Evolutionary conservation across 495 filamentous ascomycete species (phyloP).

Genomic region (Neurospora intermedia): DNA sequence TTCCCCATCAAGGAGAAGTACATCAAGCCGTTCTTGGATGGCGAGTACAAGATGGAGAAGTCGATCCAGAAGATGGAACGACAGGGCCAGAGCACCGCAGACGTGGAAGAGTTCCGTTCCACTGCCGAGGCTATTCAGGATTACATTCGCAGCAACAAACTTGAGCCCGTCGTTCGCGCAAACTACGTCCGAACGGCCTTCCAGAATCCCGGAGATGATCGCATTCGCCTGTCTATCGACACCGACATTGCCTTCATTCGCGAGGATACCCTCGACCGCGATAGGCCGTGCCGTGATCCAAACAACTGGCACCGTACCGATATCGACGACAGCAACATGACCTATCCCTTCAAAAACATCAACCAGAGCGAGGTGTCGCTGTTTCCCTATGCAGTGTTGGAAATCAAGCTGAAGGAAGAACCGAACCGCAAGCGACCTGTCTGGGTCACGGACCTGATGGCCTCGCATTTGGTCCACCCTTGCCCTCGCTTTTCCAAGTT

Average conservation of each 20-base stretch:
- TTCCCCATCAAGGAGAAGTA: conserved; percentile 91
- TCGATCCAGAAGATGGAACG: conserved; percentile 72
- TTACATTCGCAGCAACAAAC: conserved; percentile 64
- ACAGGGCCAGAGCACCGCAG: conserved; percentile 44
- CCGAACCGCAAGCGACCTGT: conserved; percentile 52
- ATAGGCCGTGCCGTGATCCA: conserved; percentile 79
- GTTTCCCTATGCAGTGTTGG: conserved; percentile 83
- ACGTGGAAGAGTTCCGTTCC: conserved; percentile 56
- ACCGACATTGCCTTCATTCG: conserved; percentile 87
- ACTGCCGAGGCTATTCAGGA: conserved; percentile 69
- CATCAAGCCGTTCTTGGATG: conserved; percentile 75
- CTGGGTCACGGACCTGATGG: conserved; percentile 86
- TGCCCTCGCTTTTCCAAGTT: conserved; percentile 92
- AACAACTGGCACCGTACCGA: conserved; percentile 84
- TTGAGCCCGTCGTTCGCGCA: conserved; percentile 79
- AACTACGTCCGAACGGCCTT: conserved; percentile 94
- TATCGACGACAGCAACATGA: conserved; percentile 72
- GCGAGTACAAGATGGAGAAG: conserved; percentile 88
- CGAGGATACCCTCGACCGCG: conserved; percentile 74
- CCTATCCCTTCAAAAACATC: conserved; percentile 74
- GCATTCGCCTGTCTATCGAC: conserved; percentile 84
- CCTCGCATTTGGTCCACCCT: conserved; percentile 81
- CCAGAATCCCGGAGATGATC: conserved; percentile 87
- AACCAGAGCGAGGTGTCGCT: conserved; percentile 84
- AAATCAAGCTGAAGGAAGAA: conserved; percentile 80